phyloP scores from a whole-genome alignment of 352 stramenopile species.

The Phytopythium sindhum region DNA sequence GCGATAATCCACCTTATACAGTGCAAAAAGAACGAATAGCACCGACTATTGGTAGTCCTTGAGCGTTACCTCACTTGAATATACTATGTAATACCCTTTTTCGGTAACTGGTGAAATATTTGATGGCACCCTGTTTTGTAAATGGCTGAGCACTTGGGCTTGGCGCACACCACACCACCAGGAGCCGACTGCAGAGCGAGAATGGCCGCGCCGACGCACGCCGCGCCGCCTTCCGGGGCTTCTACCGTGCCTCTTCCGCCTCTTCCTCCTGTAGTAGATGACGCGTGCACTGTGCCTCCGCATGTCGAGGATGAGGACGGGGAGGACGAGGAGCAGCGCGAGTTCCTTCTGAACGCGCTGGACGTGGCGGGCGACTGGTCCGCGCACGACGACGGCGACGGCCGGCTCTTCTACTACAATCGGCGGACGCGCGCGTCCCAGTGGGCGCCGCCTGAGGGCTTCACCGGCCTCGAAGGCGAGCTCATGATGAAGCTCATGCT shows the following conservation, averaged over 20 bases:
- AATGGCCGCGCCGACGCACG: not conserved
- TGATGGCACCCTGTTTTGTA: too few species aligned
- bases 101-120: too few species aligned
- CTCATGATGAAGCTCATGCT: conserved; percentile 88
- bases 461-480: conserved; percentile 51
- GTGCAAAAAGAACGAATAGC: too few species aligned
- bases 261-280: not conserved
- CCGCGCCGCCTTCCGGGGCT: not conserved
- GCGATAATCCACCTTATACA: too few species aligned
- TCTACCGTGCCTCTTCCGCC: not conserved
- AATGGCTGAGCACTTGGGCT: too few species aligned
- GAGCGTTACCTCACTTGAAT: too few species aligned
- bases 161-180: not conserved
- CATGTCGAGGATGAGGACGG: not conserved
- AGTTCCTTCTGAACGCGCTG: conserved; percentile 50
- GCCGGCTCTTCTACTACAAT: conserved; percentile 79
- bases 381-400: conserved; percentile 70
- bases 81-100: too few species aligned
- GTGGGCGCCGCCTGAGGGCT: conserved; percentile 50
- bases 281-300: not conserved
- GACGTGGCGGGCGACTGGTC: conserved; percentile 60
- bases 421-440: conserved; percentile 36
- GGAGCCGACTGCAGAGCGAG: not conserved
- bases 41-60: too few species aligned
- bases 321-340: conserved; percentile 25